phyloP scores from a whole-genome alignment of 805 yeast species.

The Candida xyloterini region DNA sequence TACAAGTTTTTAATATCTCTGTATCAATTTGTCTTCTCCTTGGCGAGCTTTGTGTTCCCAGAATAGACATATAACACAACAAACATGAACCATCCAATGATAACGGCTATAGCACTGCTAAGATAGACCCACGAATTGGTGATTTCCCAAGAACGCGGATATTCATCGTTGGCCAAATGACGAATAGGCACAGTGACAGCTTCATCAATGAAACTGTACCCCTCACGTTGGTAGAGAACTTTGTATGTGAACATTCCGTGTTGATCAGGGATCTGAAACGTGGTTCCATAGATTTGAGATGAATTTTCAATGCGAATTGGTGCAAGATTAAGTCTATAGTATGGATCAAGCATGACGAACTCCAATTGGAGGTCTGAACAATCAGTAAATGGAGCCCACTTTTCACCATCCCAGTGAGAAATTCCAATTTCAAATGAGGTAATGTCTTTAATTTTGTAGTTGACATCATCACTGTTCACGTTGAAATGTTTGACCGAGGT shows the following conservation, averaged over 20 bases:
- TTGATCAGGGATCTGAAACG: constrained; percentile 84
- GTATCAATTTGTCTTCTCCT: constrained; percentile 27
- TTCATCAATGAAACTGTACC: constrained; percentile 65
- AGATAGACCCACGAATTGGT: constrained; percentile 92
- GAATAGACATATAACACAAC: constrained; percentile 57
- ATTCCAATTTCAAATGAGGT: constrained; percentile 54
- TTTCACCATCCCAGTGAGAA: constrained; percentile 42
- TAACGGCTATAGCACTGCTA: constrained; percentile 65
- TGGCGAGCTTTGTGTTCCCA: constrained; percentile 20
- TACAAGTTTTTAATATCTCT: constrained; percentile 2
- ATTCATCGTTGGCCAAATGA: constrained; percentile 95
- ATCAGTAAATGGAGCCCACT: constrained; percentile 65
- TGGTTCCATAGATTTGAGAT: constrained; percentile 49
- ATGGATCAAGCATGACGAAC: constrained; percentile 90
- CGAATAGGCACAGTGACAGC: constrained; percentile 76
- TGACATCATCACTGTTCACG: constrained; percentile 28
- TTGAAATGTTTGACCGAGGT: constrained; percentile 54
- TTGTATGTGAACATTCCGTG: constrained; percentile 93
- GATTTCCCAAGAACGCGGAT: constrained; percentile 88
- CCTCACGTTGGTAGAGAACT: constrained; percentile 74
- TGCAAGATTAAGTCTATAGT: constrained; percentile 70
- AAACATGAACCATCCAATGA: constrained; percentile 73
- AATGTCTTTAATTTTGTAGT: constrained; percentile 74
- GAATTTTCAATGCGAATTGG: constrained; percentile 38
- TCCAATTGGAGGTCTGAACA: constrained; percentile 73